phyloP scores from a whole-genome alignment of 2,329 filamentous ascomycete genomes.

The Venturia effusa region DNA sequence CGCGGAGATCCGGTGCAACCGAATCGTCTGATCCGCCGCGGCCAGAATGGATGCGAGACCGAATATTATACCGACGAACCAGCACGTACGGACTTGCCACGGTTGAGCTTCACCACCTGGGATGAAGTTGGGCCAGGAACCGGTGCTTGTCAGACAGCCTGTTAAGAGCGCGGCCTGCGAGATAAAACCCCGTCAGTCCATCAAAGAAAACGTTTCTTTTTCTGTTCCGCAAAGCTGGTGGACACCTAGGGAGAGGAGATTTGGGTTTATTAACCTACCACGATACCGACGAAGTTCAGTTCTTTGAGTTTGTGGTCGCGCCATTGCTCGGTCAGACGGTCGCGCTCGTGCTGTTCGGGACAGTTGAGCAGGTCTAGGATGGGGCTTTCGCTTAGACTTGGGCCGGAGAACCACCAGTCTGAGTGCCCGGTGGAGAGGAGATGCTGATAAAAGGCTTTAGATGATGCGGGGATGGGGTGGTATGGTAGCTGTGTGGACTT shows the following conservation, averaged over 20 bases:
- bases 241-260: no score
- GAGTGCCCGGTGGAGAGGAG: not conserved
- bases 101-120: constrained; percentile 26
- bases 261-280: constrained; percentile 20
- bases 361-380: constrained; percentile 28
- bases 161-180: constrained; percentile 24
- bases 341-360: constrained; percentile 21
- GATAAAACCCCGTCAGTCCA: no score
- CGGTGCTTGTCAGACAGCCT: constrained; percentile 32
- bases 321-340: constrained; percentile 28
- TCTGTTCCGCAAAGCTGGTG: no score
- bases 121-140: constrained; percentile 33
- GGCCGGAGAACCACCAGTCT: not conserved
- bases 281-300: constrained; percentile 32
- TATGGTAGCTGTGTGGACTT: not conserved
- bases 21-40: constrained; percentile 32
- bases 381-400: constrained; percentile 22
- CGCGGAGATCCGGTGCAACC: constrained; percentile 31
- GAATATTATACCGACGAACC: constrained; percentile 36
- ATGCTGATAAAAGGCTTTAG: not conserved
- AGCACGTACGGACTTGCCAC: constrained; percentile 31
- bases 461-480: not conserved
- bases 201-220: no score
- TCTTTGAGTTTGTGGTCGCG: constrained; percentile 30
- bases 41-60: constrained; percentile 40